Conservation (phyloP, 2,329 filamentous ascomycete species). For the Tolypocladium sp. region DNA sequence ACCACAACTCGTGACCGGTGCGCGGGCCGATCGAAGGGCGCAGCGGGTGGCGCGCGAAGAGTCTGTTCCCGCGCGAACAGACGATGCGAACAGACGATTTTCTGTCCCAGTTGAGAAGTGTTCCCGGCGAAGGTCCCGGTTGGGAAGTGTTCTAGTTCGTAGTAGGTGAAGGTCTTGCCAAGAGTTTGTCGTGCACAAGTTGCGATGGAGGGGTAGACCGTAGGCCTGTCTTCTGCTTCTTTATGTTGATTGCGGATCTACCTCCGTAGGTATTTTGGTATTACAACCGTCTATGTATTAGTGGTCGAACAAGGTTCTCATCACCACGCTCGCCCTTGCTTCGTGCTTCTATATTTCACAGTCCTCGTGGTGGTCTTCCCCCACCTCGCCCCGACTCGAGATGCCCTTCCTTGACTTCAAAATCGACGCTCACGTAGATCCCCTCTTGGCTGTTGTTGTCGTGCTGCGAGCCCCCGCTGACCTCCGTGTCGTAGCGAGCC, state of each 20-base stretch:
- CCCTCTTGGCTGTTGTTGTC: conserved; percentile 17
- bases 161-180: background rate
- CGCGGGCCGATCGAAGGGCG: background rate
- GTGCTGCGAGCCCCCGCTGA: conserved; percentile 11
- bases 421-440: conserved; percentile 26
- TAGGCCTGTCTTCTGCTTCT: no score
- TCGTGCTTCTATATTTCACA: background rate
- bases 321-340: background rate
- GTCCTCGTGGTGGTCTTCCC: background rate
- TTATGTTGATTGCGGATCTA: background rate
- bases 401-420: conserved; percentile 20
- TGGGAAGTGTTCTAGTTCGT: background rate
- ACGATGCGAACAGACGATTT: background rate
- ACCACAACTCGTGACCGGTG: background rate
- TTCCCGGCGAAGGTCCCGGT: background rate
- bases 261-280: no score
- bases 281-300: background rate
- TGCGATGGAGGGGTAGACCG: no score
- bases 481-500: conserved; percentile 11
- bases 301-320: no score
- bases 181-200: background rate
- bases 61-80: background rate
- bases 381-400: conserved; percentile 1
- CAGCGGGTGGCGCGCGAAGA: background rate
- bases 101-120: background rate